A percentile compares a stretch with the other conserved stretches of the same genome.
Evolutionary conservation across 257 asterid species (phyloP).

Genomic region (Penstemon newberryi): DNA sequence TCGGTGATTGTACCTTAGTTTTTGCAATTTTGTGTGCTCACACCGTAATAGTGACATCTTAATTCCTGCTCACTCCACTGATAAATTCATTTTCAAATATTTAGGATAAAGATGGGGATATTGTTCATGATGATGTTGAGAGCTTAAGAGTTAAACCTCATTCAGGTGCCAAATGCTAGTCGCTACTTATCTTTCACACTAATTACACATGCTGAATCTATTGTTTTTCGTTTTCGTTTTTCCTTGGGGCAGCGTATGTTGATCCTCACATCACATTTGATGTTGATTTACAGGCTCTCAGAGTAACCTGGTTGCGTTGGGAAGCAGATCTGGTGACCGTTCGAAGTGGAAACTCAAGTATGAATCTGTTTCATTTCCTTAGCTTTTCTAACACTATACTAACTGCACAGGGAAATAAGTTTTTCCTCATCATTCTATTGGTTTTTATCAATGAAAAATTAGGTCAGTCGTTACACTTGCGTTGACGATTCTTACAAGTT

Average conservation of each 20-base stretch:
- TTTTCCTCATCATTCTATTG: constrained; percentile 19
- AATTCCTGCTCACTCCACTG: constrained; percentile 17
- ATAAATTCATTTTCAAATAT: constrained; percentile 5
- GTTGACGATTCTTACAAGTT: constrained; percentile 91
- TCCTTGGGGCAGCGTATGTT: constrained; percentile 9
- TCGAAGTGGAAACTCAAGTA: constrained; percentile 93
- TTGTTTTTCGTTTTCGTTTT: neutral
- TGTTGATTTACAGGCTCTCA: constrained; percentile 48
- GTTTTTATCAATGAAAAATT: constrained; percentile 14
- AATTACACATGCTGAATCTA: constrained; percentile 1
- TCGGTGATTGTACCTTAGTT: neutral
- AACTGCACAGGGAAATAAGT: constrained; percentile 4
- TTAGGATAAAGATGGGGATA: constrained; percentile 56
- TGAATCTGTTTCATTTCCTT: constrained; percentile 26
- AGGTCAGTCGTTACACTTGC: constrained; percentile 88
- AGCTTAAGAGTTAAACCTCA: constrained; percentile 53
- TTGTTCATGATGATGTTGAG: constrained; percentile 44
- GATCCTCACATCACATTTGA: constrained; percentile 15
- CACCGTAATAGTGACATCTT: neutral
- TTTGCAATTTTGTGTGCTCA: neutral
- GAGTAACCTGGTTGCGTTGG: constrained; percentile 34
- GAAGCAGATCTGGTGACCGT: constrained; percentile 49
- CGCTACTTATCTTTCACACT: neutral
- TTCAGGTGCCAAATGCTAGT: constrained; percentile 39
- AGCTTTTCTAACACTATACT: constrained; percentile 15